Evolutionary conservation across 192 early-diverging fungal species (phyloP).

Genomic region (Lunasporangiospora selenospora): DNA sequence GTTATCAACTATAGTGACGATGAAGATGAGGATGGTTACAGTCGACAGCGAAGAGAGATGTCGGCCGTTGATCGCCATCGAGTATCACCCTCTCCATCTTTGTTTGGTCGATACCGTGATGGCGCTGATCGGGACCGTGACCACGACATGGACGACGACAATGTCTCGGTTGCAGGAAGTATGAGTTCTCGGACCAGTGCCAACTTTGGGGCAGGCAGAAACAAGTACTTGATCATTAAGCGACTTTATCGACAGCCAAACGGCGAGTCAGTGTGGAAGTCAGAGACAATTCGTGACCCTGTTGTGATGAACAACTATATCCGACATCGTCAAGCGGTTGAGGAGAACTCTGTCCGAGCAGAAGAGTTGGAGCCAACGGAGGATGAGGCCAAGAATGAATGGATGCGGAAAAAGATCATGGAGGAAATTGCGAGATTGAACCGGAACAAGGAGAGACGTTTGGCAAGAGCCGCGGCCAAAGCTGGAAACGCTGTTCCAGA

Average conservation of each 20-base stretch:
- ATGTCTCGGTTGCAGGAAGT: conserved; percentile 59
- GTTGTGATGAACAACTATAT: conserved; percentile 92
- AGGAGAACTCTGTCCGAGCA: conserved; percentile 60
- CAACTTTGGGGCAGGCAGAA: conserved; percentile 53
- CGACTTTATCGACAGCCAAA: conserved; percentile 58
- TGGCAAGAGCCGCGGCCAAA: conserved; percentile 59
- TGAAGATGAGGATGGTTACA: conserved; percentile 52
- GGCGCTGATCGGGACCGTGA: conserved; percentile 36
- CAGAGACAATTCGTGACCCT: conserved; percentile 83
- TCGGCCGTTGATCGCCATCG: conserved; percentile 23
- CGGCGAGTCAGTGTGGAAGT: conserved; percentile 75
- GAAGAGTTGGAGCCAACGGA: conserved; percentile 61
- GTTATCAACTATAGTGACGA: conserved; percentile 63
- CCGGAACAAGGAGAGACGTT: conserved; percentile 67
- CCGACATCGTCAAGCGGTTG: conserved; percentile 83
- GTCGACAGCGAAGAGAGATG: conserved; percentile 23
- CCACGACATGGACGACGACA: conserved; percentile 57
- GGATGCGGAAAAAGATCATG: conserved; percentile 65
- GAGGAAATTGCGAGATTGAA: conserved; percentile 69
- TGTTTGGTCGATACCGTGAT: conserved; percentile 43
- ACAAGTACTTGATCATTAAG: conserved; percentile 69
- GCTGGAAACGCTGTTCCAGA: conserved; percentile 53
- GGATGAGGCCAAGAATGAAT: conserved; percentile 63
- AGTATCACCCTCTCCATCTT: conserved; percentile 38
- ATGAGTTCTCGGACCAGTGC: conserved; percentile 60